A percentile compares a stretch with the other conserved stretches of the same genome.
Evolutionary conservation across 768 basidiomycete species (phyloP).

Genomic region (Mycena chlorophos): DNA sequence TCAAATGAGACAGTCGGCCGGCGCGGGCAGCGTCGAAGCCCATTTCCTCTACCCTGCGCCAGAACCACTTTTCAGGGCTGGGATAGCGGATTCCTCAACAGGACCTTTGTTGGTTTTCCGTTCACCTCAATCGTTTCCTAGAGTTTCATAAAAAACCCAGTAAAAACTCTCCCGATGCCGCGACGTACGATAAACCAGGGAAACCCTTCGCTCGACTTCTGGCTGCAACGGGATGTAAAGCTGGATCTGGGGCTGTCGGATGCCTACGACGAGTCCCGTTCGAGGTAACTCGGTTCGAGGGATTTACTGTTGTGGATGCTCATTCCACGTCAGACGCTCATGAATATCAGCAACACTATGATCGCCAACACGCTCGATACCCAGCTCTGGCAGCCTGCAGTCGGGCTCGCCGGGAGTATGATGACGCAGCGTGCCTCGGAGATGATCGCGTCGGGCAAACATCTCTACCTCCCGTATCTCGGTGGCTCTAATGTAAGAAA

Average conservation of each 20-base stretch:
- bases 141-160: constrained; percentile 29
- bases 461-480: constrained; percentile 53
- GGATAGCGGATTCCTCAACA: constrained; percentile 51
- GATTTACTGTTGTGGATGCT: background rate
- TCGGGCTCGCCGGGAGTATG: constrained; percentile 53
- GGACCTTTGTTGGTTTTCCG: constrained; percentile 50
- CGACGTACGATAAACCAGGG: constrained; percentile 51
- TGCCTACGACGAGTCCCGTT: constrained; percentile 51
- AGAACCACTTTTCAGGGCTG: constrained; percentile 48
- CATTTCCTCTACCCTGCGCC: constrained; percentile 46
- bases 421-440: constrained; percentile 47
- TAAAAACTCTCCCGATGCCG: constrained; percentile 48
- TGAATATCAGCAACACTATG: constrained; percentile 50
- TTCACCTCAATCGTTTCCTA: background rate
- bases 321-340: constrained; percentile 39
- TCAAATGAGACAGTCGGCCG: constrained; percentile 42
- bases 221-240: constrained; percentile 45
- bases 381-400: constrained; percentile 59
- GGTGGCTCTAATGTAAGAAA: constrained; percentile 53
- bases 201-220: constrained; percentile 51
- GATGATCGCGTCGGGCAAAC: constrained; percentile 47
- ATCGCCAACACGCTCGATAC: constrained; percentile 46
- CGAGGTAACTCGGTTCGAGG: constrained; percentile 37
- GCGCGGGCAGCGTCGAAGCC: constrained; percentile 50
- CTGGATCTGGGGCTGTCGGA: constrained; percentile 37